Evolutionary conservation across 306 rosid genomes (phyloP).

Genomic region (Trifolium subterraneum): DNA sequence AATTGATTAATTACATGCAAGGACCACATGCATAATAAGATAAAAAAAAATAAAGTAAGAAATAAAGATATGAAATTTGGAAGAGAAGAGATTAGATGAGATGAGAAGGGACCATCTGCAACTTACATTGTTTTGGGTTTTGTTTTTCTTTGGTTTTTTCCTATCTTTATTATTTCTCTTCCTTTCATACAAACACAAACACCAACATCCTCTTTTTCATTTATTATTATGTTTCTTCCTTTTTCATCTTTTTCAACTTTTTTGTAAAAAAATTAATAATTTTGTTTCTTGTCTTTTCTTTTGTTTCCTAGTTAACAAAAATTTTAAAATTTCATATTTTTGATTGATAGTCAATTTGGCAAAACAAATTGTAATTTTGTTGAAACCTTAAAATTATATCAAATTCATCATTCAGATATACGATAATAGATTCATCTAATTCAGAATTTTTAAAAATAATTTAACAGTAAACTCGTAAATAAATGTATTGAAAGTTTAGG

Average conservation of each 20-base stretch:
- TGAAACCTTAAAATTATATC: background rate
- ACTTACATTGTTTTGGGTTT: slow-evolving; percentile 55
- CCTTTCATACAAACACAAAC: slow-evolving; percentile 48
- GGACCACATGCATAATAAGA: slow-evolving; percentile 43
- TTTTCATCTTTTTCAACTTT: background rate
- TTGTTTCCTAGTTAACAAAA: background rate
- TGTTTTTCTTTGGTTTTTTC: slow-evolving; percentile 40
- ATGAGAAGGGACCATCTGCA: slow-evolving; percentile 60
- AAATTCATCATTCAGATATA: no score
- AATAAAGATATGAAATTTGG: background rate
- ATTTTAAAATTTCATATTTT: background rate
- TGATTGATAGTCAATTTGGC: background rate
- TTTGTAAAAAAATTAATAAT: background rate
- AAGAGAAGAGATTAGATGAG: background rate
- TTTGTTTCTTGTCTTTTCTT: background rate
- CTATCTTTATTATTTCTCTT: slow-evolving; percentile 30
- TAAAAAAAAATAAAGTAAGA: background rate
- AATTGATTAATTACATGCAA: slow-evolving; percentile 26
- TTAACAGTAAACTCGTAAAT: no score
- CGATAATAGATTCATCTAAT: background rate
- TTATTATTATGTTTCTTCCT: slow-evolving; percentile 29
- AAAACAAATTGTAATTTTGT: background rate
- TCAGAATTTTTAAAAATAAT: no score
- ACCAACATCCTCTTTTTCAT: slow-evolving; percentile 22
- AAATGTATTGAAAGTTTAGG: no score